These are phyloP conservation scores for Cladosporium sp. DNA, from an alignment of 2,329 filamentous ascomycete species.

Conservation along the genomic window DNA sequence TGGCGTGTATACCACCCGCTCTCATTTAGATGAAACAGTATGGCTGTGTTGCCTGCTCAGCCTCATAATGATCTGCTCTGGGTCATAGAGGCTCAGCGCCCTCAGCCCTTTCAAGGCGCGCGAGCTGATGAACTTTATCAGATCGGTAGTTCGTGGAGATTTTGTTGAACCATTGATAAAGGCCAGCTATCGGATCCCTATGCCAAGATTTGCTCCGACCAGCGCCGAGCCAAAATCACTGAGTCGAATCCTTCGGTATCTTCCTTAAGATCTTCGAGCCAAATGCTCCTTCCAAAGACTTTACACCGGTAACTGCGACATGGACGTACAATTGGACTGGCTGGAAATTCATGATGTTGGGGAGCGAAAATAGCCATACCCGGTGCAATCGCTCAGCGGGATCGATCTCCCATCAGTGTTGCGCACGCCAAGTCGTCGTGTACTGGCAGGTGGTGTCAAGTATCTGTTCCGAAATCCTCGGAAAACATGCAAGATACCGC, in stretches of 20 bases:
- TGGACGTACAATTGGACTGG: neutral
- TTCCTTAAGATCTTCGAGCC: neutral
- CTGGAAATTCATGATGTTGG: too few species aligned
- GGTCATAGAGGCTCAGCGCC: neutral
- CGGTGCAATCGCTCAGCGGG: too few species aligned
- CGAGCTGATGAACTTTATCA: neutral
- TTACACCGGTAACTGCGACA: neutral
- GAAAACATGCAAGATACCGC: too few species aligned
- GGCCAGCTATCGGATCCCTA: neutral
- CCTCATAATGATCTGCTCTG: neutral
- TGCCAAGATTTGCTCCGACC: neutral
- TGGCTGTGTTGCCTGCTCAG: neutral
- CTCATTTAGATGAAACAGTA: neutral
- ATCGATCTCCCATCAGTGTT: too few species aligned
- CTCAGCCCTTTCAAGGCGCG: neutral
- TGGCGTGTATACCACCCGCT: neutral
- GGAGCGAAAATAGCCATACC: too few species aligned
- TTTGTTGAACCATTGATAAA: neutral
- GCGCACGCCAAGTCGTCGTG: too few species aligned
- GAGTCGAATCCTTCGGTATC: neutral
- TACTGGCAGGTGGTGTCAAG: too few species aligned
- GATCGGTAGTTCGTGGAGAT: neutral
- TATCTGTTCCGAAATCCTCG: too few species aligned
- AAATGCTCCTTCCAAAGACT: neutral
- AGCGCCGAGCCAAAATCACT: neutral